Evolutionary conservation across 352 stramenopile genomes (phyloP), one percentile per base, ranked within the genome.

Genomic region (Phytophthora pini): DNA sequence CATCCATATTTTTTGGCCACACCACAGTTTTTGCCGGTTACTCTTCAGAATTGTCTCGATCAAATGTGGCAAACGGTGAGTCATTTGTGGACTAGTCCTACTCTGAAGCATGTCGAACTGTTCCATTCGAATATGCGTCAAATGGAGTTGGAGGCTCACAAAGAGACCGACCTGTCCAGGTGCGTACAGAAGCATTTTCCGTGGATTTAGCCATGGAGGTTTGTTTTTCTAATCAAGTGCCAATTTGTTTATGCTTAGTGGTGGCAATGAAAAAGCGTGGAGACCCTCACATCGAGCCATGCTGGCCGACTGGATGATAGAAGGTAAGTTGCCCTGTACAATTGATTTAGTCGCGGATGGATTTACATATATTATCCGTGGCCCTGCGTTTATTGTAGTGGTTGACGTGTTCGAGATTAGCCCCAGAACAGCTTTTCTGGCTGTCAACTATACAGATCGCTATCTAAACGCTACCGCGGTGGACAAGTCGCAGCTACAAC

Each of bases 261-360:
- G 13, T 53, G 92, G 86, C 59, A 82, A 81, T 1, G 83, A 94
- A 59, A 93, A 93, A 45, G 92, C 82, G 3, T 62, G 97, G 15
- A 77, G 84, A 58, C 87, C 89, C 6, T 76, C 87, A 0, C 88
- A 97, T 46, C 86, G 90, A 22, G 94, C 85, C 9, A 97, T 97
- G 90, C 85, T 97, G 24, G 90, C 97, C 4, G 90, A 97, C 70
- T 97, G 90, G 90, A 73, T 97, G 15, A 94, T 97, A 56, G 90
- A 97, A 90, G 86, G 86, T 94, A 67, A 31, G 49, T 20, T 61
- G 9, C 9, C 2, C 22, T 32, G 29, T 65, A 8, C 7, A 17
- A 41, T 9, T 44, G 31, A 43, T 38, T 39, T 9, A 10, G 68
- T 5, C 36, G 27, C 8, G 46, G 5, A 46, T 46, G 8, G n/a